Evolutionary conservation across 495 filamentous ascomycete genomes (phyloP), one percentile per base, ranked within the genome.

Genomic region (Penicillium canescens): DNA sequence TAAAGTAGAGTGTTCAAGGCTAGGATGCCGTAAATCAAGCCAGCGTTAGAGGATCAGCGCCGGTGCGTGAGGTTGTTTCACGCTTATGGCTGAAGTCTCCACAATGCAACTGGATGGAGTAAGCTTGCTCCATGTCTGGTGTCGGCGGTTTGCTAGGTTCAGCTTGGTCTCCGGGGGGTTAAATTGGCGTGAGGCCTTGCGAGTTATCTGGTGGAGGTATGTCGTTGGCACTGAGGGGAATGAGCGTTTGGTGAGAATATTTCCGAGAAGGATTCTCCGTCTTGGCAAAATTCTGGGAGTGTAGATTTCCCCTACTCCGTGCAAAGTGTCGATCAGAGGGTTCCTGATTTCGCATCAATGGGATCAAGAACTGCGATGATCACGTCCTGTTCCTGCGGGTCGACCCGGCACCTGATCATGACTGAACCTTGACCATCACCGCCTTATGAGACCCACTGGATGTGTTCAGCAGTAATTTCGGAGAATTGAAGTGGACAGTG

Each of bases 21-120:
- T 35, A n/a, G 13, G 7, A 24, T 4, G n/a, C 6, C 21, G 23
- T 14, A 50, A 34, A 23, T 42, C 7, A 34, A 12, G 1, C 31
- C 31, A 42, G 37, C 24, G 50, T 44, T 54, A 33, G 50, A 59
- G 46, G 44, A 51, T 55, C 34, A 39, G 31, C 31, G 41, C 45
- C 47, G 50, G 59, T 52, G 55, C 46, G 14, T 60, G 62, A 56
- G 52, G 28, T 43, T 58, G 61, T 65, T 57, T 65, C 62, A 65
- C 31, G 28, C 21, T 42, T 50, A 8, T 18, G 12, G 42, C 43
- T 28, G 46, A 10, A 10, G 36, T 45, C 49, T 53, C 62, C 62
- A 65, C 61, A 23, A n/a, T 44, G 21, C n/a, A 14, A 16, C 57
- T 35, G 36, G 16, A 55, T 57, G 20, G 26, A 60, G 52, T 54